These are phyloP conservation scores for Pinus albicaulis DNA, from an alignment of 75 land plant species.

Conservation along the genomic window DNA sequence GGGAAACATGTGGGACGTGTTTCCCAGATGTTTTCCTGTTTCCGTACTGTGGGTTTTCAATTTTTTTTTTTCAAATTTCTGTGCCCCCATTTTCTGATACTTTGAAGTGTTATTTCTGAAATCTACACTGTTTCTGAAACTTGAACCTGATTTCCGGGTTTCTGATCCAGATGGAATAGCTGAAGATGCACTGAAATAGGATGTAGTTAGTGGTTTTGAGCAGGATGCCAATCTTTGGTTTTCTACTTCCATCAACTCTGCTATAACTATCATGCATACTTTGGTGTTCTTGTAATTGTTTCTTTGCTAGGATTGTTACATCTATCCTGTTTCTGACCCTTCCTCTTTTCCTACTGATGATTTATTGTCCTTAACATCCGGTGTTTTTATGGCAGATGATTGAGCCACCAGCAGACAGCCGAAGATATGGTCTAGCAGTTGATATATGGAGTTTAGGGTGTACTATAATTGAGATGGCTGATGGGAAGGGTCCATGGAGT, in stretches of 20 bases:
- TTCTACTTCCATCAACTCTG: not conserved
- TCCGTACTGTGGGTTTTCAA: too few relatives aligned
- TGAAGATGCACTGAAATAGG: not conserved
- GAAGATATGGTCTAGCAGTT: constrained; percentile 26
- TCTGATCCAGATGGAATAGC: too few relatives aligned
- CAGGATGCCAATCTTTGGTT: not conserved
- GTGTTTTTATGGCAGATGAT: constrained; percentile 20
- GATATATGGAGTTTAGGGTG: constrained; percentile 34
- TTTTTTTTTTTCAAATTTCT: too few relatives aligned
- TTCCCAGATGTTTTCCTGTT: too few relatives aligned
- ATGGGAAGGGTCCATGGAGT: constrained; percentile 29
- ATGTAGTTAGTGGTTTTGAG: not conserved
- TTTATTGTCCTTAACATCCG: not conserved
- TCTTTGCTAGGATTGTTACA: not conserved
- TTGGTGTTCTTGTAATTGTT: not conserved
- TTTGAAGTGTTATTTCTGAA: too few relatives aligned
- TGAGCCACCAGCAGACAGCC: constrained; percentile 18
- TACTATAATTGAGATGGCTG: constrained; percentile 28
- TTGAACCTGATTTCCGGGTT: too few relatives aligned
- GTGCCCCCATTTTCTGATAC: too few relatives aligned
- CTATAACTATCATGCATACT: too few relatives aligned
- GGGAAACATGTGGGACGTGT: too few relatives aligned
- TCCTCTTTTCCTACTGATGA: not conserved
- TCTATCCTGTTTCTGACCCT: not conserved
- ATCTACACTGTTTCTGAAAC: too few relatives aligned